Percentiles rank a stretch among this genome's conserved stretches.
Evolutionary conservation across 768 basidiomycete species (phyloP).

Genomic region (Peribolospora kevripleyi): DNA sequence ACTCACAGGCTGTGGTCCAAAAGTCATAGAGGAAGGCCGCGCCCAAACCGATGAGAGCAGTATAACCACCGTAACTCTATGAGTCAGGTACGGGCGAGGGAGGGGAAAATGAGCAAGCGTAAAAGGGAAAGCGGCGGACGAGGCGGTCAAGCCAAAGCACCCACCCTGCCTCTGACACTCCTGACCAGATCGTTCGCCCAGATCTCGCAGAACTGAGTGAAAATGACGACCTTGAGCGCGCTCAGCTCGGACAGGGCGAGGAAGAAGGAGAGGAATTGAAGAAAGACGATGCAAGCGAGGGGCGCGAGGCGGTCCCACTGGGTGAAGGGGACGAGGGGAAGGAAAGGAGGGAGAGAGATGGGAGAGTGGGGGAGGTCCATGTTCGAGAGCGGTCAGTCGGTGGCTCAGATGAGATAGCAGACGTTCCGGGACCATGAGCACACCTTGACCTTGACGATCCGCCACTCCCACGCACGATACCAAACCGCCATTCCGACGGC

Average conservation of each 20-base stretch:
- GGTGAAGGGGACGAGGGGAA: background rate
- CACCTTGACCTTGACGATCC: background rate
- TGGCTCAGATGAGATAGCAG: background rate
- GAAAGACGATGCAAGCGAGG: background rate
- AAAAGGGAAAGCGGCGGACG: background rate
- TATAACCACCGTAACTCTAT: constrained; percentile 1
- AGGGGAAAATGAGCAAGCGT: background rate
- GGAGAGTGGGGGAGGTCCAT: constrained; percentile 3
- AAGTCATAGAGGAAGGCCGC: too few relatives aligned
- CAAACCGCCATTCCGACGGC: constrained; percentile 1
- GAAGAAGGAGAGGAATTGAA: constrained; percentile 2
- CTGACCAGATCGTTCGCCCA: constrained; percentile 8
- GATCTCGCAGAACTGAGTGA: constrained; percentile 8
- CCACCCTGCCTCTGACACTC: background rate
- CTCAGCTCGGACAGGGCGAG: constrained; percentile 1
- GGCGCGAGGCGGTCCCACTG: background rate
- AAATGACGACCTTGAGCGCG: constrained; percentile 9
- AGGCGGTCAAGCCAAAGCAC: background rate
- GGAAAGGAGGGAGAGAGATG: constrained; percentile 1
- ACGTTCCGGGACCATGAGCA: background rate
- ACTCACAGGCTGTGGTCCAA: too few relatives aligned
- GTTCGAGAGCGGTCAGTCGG: background rate
- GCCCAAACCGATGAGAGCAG: background rate
- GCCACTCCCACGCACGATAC: constrained; percentile 1
- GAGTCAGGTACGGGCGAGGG: background rate